These are phyloP conservation scores for Adansonia gregorii DNA, from an alignment of 441 rosid genomes.

Conservation along the genomic window DNA sequence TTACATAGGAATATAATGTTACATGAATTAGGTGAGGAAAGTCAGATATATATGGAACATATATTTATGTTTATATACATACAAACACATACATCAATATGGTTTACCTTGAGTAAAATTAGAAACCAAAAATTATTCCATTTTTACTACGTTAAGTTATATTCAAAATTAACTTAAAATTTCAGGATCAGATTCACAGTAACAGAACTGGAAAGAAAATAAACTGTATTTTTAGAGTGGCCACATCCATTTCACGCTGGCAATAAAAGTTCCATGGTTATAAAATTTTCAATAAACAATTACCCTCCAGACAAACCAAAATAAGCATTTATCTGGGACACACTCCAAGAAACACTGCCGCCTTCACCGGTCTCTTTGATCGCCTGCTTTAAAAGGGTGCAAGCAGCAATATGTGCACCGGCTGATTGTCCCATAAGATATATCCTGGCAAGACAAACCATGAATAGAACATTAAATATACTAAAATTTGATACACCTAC, in stretches of 20 bases:
- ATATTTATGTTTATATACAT: not conserved
- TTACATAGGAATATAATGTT: not conserved
- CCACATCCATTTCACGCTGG: not conserved
- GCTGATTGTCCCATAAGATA: constrained; percentile 98
- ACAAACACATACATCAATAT: not conserved
- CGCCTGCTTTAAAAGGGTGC: constrained; percentile 85
- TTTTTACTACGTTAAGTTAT: not conserved
- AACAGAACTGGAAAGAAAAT: not conserved
- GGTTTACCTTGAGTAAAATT: not conserved
- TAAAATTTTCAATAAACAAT: constrained; percentile 26
- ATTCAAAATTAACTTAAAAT: not conserved
- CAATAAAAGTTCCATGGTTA: not conserved
- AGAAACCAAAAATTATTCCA: not conserved
- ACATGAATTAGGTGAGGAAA: not conserved
- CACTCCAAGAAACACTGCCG: constrained; percentile 77
- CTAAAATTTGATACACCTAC: no score
- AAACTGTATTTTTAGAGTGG: not conserved
- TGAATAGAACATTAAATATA: constrained; percentile 19
- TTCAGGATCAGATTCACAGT: constrained; percentile 8
- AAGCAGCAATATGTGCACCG: constrained; percentile 96
- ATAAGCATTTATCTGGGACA: constrained; percentile 78
- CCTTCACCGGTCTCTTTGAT: constrained; percentile 81
- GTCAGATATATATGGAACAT: not conserved
- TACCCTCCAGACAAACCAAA: constrained; percentile 97
- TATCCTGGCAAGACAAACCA: constrained; percentile 51